Evolutionary conservation across 2,329 filamentous ascomycete species (phyloP), one percentile per base, ranked within the genome.

Genomic region (Botrytis deweyae): DNA sequence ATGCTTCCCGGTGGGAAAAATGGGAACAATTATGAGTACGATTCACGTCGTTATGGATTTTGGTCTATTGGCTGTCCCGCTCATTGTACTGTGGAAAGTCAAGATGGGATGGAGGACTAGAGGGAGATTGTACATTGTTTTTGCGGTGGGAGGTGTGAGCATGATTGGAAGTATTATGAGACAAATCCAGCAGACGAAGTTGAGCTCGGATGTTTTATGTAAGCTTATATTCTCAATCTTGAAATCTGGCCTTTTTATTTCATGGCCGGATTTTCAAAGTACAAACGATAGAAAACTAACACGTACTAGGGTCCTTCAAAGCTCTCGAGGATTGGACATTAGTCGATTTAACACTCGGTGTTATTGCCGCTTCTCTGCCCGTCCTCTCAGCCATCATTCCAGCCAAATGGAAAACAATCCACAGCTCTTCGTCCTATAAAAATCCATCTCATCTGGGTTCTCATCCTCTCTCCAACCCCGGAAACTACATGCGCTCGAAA

Each of bases 21-120:
- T 80, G 22, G 76, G 76, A 16, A 75, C 76, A 20, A 73, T 80
- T 20, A 68, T 83, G 4, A 80, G 78, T 72, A 74, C 78, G 46
- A 78, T 82, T 18, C 82, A 83, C 71, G 80, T 82, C 20, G 76
- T 79, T 20, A 80, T 82, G 75, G 82, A 82, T 58, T 80, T 82
- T 73, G 76, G 76, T 14, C 75, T 83, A 2, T 76, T 83, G n/a
- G 61, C 77, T 3, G 80, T 81, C 0, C 82, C 82, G 3, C 73
- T 83, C 10, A 78, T 82, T n/a, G 80, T 83, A 1, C 73, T 83
- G 8, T 83, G 80, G 80, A 80, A 79, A 49, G 78, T 83, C 2
- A 75, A 76, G 20, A 82, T 83, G 77, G 75, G 78, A 1, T 76
- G 71, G 40, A 70, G 69, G 10, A 82, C 79, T 46, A 83, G 82